A percentile compares a stretch with the other conserved stretches of the same genome.
Evolutionary conservation across 75 land plant species (phyloP).

Genomic region (Pinus taeda): DNA sequence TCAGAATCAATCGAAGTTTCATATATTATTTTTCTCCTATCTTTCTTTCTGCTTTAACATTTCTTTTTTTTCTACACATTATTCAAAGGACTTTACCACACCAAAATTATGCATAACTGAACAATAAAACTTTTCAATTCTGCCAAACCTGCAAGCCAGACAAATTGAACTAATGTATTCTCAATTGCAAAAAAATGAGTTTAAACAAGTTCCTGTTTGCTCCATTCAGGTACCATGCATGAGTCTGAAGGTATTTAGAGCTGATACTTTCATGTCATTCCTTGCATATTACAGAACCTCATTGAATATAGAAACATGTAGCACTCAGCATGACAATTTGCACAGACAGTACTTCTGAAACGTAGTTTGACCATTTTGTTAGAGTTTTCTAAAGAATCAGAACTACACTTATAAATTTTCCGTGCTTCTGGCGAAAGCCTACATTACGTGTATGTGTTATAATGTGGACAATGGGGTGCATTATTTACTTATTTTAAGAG

Average conservation of each 20-base stretch:
- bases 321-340: conserved; percentile 3
- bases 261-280: background rate
- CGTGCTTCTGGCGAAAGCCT: too few relatives aligned
- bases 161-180: background rate
- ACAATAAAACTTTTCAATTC: background rate
- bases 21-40: background rate
- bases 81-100: background rate
- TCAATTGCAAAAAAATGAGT: background rate
- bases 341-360: background rate
- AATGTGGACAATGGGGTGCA: too few relatives aligned
- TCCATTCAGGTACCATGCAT: background rate
- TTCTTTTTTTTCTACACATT: background rate
- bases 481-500: too few relatives aligned
- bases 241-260: background rate
- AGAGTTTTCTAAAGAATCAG: too few relatives aligned
- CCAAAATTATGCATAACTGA: background rate
- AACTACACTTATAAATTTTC: too few relatives aligned
- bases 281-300: background rate
- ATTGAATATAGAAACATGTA: background rate
- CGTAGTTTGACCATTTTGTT: background rate
- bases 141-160: background rate
- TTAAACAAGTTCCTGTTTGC: background rate
- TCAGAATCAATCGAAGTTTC: background rate
- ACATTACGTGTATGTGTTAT: too few relatives aligned
- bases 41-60: conserved; percentile 1